These are phyloP conservation scores for Cercospora sesami DNA, from an alignment of 2,329 filamentous ascomycete species.

Conservation along the genomic window DNA sequence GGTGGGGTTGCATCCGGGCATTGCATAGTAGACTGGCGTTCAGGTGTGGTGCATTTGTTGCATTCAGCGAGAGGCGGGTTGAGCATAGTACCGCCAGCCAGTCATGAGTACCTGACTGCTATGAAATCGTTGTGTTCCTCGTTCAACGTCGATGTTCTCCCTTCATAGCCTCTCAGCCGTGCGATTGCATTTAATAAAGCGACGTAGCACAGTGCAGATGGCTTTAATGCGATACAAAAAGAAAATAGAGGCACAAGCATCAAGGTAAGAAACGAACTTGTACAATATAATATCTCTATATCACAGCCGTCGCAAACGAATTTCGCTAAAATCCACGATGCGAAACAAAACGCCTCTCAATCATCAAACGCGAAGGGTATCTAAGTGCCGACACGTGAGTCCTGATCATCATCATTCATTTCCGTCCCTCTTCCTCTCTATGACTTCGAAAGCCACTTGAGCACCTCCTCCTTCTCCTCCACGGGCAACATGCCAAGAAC, in stretches of 20 bases:
- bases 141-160: too few relatives aligned
- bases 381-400: neutral
- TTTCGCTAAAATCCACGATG: neutral
- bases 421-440: constrained; percentile 28
- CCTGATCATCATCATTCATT: neutral
- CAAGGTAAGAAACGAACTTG: neutral
- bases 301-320: constrained; percentile 4
- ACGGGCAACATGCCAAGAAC: constrained; percentile 84
- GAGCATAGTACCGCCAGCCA: constrained; percentile 1
- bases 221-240: too few relatives aligned
- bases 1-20: neutral
- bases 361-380: constrained; percentile 1
- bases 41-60: neutral
- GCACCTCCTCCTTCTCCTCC: constrained; percentile 79
- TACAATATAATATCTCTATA: constrained; percentile 8
- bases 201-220: neutral
- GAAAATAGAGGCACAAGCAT: neutral
- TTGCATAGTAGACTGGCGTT: neutral
- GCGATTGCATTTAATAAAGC: too few relatives aligned
- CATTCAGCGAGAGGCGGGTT: neutral
- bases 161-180: too few relatives aligned
- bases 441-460: constrained; percentile 56
- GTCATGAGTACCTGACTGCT: neutral
- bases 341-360: neutral
- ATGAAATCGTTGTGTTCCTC: neutral